Evolutionary conservation across 306 rosid species (phyloP).

Genomic region (Fragaria vesca): DNA sequence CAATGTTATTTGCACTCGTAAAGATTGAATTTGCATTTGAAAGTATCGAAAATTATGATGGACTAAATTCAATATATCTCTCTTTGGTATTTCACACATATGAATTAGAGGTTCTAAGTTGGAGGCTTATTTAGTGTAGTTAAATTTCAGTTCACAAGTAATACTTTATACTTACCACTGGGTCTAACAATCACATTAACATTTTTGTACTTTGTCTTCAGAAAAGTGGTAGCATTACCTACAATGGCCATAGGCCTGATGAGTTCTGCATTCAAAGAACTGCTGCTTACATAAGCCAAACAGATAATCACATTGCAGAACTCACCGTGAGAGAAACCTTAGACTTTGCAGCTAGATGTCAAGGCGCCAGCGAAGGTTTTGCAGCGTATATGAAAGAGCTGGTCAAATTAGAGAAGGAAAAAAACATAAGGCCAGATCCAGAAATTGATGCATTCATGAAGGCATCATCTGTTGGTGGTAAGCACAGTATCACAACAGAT

Average conservation of each 20-base stretch:
- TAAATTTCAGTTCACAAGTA: too few relatives aligned
- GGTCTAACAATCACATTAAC: not conserved
- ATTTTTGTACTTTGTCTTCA: constrained; percentile 18
- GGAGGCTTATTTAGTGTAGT: not conserved
- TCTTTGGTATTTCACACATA: not conserved
- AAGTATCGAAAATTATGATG: not conserved
- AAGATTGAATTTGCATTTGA: not conserved
- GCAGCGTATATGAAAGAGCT: constrained; percentile 54
- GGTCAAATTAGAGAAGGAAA: constrained; percentile 50
- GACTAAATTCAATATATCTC: not conserved
- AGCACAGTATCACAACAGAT: constrained; percentile 74
- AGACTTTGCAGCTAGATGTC: constrained; percentile 94
- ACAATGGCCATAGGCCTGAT: constrained; percentile 55
- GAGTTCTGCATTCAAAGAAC: constrained; percentile 81
- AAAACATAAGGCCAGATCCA: constrained; percentile 66
- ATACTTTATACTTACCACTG: not conserved
- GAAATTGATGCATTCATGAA: constrained; percentile 91
- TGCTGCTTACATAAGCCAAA: constrained; percentile 86
- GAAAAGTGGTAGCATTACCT: constrained; percentile 69
- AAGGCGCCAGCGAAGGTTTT: constrained; percentile 76
- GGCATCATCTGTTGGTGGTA: constrained; percentile 88
- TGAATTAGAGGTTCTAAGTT: not conserved
- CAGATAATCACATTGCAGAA: constrained; percentile 83
- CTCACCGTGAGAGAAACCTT: constrained; percentile 84
- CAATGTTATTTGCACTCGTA: too few relatives aligned